Base-by-base conservation (phyloP, 2,329 filamentous ascomycete species). In the Colletotrichum sp. region DNA sequence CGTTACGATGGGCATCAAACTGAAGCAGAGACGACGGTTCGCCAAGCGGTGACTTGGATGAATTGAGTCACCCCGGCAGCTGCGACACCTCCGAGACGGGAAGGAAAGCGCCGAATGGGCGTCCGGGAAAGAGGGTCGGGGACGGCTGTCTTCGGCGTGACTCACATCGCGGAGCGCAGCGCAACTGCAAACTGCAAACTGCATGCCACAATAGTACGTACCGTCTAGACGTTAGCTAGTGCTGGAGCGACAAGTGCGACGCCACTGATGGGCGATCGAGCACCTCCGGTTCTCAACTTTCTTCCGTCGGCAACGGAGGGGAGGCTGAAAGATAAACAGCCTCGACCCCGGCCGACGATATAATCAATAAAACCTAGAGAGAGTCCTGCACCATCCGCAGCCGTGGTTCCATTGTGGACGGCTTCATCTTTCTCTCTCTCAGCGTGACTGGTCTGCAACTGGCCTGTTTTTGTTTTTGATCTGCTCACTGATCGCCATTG, bases 121-220 rank as follows among this genome's bases (percentile, higher is more conserved):
- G 60, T 52, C 52, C 28, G 18, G 32, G 5, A 58, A 26, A 58
- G 18, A 43, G 18, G 34, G 34, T 43, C 61, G 32, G 61, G 21
- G 24, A 64, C 61, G 61, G 61, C 21, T 32, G 28, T 64, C 16
- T 73, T 73, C 73, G 73, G 73, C 64, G 73, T 75, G 73, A 75
- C 69, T 75, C 73, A 75, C 70, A 24, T 38, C 61, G 9, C 60
- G 13, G 28, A 34, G 60, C 9, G 2, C 30, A 57, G 10, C 36
- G 21, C 32, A 63, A 15, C 15, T 32, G 36, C 63, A 30, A 66
- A 18, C 21, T 66, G 63, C 63, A 9, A 13, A 0, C 15, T 36
- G 36, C 7, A 21, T 52, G 26, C 63, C 15, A 16, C 10, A 38
- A 13, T 24, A 34, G 60, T 70, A 71, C 48, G 67, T 55, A 71